These are phyloP conservation scores for Mucor mucedo DNA, from an alignment of 371 early-diverging fungal species.

Conservation along the genomic window DNA sequence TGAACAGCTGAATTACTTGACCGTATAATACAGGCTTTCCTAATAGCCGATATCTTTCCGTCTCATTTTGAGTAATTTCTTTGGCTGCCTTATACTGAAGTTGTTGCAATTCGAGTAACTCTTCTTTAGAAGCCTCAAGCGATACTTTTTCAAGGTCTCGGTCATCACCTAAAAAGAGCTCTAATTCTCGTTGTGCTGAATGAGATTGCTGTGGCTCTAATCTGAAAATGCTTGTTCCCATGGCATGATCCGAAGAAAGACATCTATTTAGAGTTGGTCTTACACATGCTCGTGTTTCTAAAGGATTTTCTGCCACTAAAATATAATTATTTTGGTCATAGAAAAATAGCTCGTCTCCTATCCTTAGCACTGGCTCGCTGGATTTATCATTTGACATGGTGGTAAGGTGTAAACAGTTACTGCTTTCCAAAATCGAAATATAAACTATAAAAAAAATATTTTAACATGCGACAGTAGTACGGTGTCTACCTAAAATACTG, in stretches of 20 bases:
- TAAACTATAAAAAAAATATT: too few relatives aligned
- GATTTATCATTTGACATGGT: too few relatives aligned
- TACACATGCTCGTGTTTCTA: conserved; percentile 42
- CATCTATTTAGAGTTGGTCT: conserved; percentile 19
- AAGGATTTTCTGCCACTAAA: conserved; percentile 40
- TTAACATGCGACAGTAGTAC: too few relatives aligned
- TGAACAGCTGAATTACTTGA: conserved; percentile 54
- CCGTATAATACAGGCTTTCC: conserved; percentile 61
- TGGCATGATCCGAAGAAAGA: conserved; percentile 30
- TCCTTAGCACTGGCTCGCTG: not conserved
- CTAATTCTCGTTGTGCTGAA: conserved; percentile 33
- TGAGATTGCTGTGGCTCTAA: conserved; percentile 46
- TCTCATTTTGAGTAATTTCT: conserved; percentile 45
- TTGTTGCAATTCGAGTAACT: conserved; percentile 29
- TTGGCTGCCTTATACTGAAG: conserved; percentile 36
- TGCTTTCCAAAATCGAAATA: too few relatives aligned
- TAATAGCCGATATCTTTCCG: conserved; percentile 41
- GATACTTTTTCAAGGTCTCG: conserved; percentile 24
- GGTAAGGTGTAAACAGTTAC: too few relatives aligned
- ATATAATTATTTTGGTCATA: conserved; percentile 38
- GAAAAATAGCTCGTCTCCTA: conserved; percentile 43
- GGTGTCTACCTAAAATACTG: too few relatives aligned
- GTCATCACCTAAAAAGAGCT: conserved; percentile 33
- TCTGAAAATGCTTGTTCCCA: conserved; percentile 38
- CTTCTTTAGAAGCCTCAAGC: conserved; percentile 34